Percentiles rank a stretch among this genome's conserved stretches.
These are phyloP conservation scores for Fusarium sp. DNA, from an alignment of 2,329 filamentous ascomycete genomes.

Conservation along the genomic window DNA sequence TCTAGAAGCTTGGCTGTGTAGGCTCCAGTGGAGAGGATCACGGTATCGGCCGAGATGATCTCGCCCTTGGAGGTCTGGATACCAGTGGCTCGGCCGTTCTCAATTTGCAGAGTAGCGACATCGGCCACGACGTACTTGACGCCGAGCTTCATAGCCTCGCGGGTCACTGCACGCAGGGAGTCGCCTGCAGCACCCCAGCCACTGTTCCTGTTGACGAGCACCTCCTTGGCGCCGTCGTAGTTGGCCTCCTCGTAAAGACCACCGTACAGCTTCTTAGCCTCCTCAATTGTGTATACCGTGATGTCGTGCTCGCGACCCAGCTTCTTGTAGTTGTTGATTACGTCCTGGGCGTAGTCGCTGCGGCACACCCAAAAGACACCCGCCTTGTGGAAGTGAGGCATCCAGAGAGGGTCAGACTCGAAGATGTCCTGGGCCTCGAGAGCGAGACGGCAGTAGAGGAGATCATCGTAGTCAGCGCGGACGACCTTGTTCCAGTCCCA, in stretches of 20 bases:
- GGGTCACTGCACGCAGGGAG: conserved; percentile 64
- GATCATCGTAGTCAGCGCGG: conserved; percentile 55
- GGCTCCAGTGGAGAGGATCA: conserved; percentile 67
- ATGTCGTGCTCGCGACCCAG: conserved; percentile 55
- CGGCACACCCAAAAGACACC: conserved; percentile 69
- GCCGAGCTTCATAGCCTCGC: conserved; percentile 62
- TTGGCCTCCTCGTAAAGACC: conserved; percentile 71
- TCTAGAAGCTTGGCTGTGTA: conserved; percentile 68
- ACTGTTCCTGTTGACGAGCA: conserved; percentile 69
- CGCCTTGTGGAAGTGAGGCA: conserved; percentile 67
- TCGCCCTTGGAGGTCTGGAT: conserved; percentile 60
- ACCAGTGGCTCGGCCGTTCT: conserved; percentile 60
- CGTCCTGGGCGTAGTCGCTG: conserved; percentile 61
- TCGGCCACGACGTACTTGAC: conserved; percentile 69
- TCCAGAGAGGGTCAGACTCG: conserved; percentile 66
- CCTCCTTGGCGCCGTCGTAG: conserved; percentile 67
- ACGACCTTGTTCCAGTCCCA: conserved; percentile 62
- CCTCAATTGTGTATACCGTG: conserved; percentile 58
- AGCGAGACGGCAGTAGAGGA: conserved; percentile 71
- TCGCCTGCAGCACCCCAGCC: conserved; percentile 74
- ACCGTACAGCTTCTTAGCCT: conserved; percentile 62
- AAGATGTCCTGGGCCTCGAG: conserved; percentile 74
- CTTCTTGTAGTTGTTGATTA: conserved; percentile 64
- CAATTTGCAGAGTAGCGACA: conserved; percentile 60
- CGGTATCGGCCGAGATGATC: conserved; percentile 59